These are phyloP conservation scores for Sutorius australiensis DNA, from an alignment of 768 basidiomycete genomes.

Conservation along the genomic window DNA sequence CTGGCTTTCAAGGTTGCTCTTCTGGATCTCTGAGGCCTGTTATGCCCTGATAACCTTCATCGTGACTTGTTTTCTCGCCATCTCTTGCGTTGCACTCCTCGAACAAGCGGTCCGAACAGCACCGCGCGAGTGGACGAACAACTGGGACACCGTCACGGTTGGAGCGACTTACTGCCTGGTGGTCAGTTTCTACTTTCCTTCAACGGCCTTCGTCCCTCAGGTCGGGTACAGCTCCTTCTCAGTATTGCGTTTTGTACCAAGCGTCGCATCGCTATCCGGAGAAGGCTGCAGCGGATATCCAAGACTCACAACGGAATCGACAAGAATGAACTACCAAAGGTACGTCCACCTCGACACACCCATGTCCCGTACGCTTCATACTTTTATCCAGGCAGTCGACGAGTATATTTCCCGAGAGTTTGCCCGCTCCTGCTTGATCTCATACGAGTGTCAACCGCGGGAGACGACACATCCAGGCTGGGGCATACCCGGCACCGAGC, in stretches of 20 bases:
- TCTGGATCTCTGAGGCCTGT: constrained; percentile 50
- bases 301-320: constrained; percentile 53
- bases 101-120: constrained; percentile 71
- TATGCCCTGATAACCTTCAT: constrained; percentile 52
- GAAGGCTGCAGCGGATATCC: constrained; percentile 64
- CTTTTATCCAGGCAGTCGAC: constrained; percentile 49
- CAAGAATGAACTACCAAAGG: constrained; percentile 58
- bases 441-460: constrained; percentile 68
- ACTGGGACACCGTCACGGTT: constrained; percentile 66
- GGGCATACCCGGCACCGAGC: constrained; percentile 66
- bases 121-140: constrained; percentile 52
- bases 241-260: constrained; percentile 65
- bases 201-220: not conserved
- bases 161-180: constrained; percentile 68
- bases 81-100: constrained; percentile 63
- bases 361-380: not conserved
- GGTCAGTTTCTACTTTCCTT: constrained; percentile 41
- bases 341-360: constrained; percentile 19
- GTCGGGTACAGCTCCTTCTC: constrained; percentile 42
- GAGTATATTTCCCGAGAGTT: constrained; percentile 72
- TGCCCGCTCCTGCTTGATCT: constrained; percentile 66
- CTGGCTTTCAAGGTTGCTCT: constrained; percentile 38
- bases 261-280: constrained; percentile 61
- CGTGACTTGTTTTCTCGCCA: constrained; percentile 49
- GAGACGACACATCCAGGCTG: constrained; percentile 67